phyloP scores from a whole-genome alignment of 192 early-diverging fungal species.

The Rhizoclosmatium sp. region DNA sequence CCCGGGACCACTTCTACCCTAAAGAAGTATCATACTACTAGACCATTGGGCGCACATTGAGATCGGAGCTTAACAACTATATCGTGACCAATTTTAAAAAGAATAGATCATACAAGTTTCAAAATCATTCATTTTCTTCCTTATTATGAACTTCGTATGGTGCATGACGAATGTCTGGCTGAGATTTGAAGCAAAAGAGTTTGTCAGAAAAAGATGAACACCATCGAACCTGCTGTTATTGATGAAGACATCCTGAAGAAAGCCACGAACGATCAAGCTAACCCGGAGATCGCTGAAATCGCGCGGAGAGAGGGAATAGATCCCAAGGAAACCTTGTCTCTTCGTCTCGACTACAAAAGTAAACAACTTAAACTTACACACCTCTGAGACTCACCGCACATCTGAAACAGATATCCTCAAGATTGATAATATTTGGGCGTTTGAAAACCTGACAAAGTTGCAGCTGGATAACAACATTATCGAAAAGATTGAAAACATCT shows the following conservation, averaged over 20 bases:
- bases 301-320: constrained; percentile 68
- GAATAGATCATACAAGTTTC: no score
- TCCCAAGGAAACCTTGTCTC: constrained; percentile 50
- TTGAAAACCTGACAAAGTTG: constrained; percentile 66
- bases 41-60: no score
- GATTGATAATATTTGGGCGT: constrained; percentile 71
- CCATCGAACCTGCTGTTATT: constrained; percentile 69
- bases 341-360: constrained; percentile 74
- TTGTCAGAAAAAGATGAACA: constrained; percentile 36
- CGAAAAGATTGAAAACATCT: constrained; percentile 70
- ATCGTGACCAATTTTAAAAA: no score
- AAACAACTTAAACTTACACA: neutral
- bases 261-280: constrained; percentile 65
- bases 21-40: no score
- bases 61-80: no score
- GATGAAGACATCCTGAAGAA: constrained; percentile 67
- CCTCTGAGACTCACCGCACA: neutral
- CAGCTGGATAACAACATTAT: constrained; percentile 77
- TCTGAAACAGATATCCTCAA: constrained; percentile 63
- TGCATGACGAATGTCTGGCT: no score
- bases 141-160: no score
- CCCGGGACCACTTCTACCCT: no score
- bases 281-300: constrained; percentile 65
- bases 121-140: no score
- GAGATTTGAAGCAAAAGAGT: neutral